Conservation (phyloP, 371 early-diverging fungal species). For the Mucor ambiguus region DNA sequence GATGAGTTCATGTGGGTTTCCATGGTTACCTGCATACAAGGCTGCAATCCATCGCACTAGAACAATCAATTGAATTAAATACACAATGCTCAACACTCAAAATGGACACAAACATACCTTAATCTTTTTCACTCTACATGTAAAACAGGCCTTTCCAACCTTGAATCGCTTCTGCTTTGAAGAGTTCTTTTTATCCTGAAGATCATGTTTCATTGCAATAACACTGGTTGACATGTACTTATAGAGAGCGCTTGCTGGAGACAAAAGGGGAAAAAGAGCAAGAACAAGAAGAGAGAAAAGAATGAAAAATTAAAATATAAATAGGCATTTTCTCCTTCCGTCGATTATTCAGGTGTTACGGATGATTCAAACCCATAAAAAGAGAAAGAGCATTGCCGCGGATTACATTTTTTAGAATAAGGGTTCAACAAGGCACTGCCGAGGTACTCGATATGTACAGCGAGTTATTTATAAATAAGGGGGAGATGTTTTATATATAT, state of each 20-base stretch:
- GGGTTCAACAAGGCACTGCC: slow-evolving; percentile 4
- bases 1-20: background rate
- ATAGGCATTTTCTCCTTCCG: background rate
- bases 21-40: slow-evolving; percentile 56
- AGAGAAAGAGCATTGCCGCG: background rate
- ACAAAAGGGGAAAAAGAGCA: background rate
- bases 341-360: background rate
- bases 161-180: slow-evolving; percentile 44
- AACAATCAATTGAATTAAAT: background rate
- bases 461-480: background rate
- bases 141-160: slow-evolving; percentile 49
- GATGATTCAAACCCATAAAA: background rate
- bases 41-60: slow-evolving; percentile 56
- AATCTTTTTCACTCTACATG: slow-evolving; percentile 52
- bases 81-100: background rate
- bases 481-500: background rate
- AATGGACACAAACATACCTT: slow-evolving; percentile 30
- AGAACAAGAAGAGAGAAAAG: background rate
- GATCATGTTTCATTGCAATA: slow-evolving; percentile 7
- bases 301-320: background rate
- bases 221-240: background rate
- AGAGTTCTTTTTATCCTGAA: slow-evolving; percentile 5
- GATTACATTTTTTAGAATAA: slow-evolving; percentile 1
- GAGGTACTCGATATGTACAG: slow-evolving; percentile 1
- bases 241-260: background rate